phyloP scores from a whole-genome alignment of 208 protist species.

The Leishmania guyanensis region DNA sequence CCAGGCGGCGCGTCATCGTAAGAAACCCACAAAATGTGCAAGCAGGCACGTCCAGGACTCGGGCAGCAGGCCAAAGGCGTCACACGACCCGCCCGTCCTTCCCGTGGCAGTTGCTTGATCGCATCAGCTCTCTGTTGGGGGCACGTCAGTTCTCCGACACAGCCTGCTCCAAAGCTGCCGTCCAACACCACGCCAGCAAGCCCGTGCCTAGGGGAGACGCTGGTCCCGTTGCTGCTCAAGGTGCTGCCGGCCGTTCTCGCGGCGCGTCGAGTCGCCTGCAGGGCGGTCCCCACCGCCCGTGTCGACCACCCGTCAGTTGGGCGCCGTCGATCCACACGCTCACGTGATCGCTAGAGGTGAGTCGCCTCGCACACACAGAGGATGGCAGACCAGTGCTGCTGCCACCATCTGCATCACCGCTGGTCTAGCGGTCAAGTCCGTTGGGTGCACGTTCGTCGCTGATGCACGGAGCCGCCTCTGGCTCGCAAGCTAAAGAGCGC shows the following conservation, averaged over 20 bases:
- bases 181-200: too few relatives aligned
- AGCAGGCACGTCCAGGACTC: too few relatives aligned
- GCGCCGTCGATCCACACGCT: conserved; percentile 15
- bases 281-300: neutral
- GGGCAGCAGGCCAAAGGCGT: too few relatives aligned
- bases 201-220: neutral
- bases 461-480: neutral
- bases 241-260: neutral
- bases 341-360: neutral
- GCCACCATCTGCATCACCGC: conserved; percentile 3
- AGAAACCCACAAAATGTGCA: too few relatives aligned
- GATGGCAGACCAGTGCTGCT: neutral
- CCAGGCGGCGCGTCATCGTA: too few relatives aligned
- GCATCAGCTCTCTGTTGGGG: too few relatives aligned
- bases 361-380: neutral
- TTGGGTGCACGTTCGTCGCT: neutral
- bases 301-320: neutral
- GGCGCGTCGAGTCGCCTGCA: neutral
- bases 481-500: conserved; percentile 12
- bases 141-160: too few relatives aligned
- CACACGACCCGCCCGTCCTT: too few relatives aligned
- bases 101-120: too few relatives aligned
- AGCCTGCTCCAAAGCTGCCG: too few relatives aligned
- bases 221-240: neutral
- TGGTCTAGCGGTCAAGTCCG: conserved; percentile 7